phyloP scores from a whole-genome alignment of 2,329 filamentous ascomycete genomes.

The Aspergillus aculeatus region DNA sequence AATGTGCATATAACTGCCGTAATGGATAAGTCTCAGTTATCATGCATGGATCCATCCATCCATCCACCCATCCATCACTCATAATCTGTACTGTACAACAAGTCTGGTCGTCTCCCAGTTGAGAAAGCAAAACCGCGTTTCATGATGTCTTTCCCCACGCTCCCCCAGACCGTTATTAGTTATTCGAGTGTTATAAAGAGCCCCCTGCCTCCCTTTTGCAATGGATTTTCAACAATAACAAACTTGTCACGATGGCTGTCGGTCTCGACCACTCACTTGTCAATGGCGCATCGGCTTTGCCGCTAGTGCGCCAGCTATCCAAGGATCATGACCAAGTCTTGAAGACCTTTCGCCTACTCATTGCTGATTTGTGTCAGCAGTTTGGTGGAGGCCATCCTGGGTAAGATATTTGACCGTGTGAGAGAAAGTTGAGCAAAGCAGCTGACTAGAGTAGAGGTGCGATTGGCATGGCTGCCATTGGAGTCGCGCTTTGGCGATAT shows the following conservation, averaged over 20 bases:
- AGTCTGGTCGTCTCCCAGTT: background rate
- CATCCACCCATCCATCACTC: background rate
- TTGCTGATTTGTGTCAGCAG: constrained; percentile 68
- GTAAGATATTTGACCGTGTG: constrained; percentile 34
- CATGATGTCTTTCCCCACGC: background rate
- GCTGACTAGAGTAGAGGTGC: constrained; percentile 38
- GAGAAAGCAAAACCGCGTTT: background rate
- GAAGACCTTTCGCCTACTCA: constrained; percentile 60
- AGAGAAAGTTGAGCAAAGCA: background rate
- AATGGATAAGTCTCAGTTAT: background rate
- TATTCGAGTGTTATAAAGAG: constrained; percentile 6
- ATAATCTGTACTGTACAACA: background rate
- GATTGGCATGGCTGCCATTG: constrained; percentile 48
- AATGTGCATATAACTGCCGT: constrained; percentile 9
- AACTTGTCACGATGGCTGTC: constrained; percentile 21
- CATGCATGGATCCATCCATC: background rate
- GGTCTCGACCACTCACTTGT: constrained; percentile 6
- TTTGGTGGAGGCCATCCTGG: constrained; percentile 69
- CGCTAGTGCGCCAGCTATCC: constrained; percentile 22
- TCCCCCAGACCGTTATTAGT: background rate
- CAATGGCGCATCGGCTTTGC: constrained; percentile 18
- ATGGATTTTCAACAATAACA: background rate
- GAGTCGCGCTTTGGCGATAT: constrained; percentile 45
- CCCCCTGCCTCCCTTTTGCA: background rate
- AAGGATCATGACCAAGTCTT: constrained; percentile 52